Conservation (phyloP, 192 early-diverging fungal genomes). For the Spizellomyces sp. region DNA sequence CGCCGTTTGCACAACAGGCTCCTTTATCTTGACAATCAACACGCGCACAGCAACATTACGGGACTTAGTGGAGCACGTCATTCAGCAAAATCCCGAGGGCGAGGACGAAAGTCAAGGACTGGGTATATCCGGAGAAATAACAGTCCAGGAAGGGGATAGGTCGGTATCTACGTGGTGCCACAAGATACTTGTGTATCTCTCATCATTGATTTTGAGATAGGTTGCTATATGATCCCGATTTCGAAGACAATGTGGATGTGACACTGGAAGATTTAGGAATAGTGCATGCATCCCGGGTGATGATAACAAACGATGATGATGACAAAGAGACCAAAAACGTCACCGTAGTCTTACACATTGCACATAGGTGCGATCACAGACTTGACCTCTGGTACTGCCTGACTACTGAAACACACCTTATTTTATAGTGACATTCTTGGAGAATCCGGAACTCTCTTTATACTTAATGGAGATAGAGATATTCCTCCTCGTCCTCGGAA, state of each 20-base stretch:
- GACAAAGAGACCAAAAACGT: conserved; percentile 24
- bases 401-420: background rate
- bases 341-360: conserved; percentile 1
- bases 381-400: background rate
- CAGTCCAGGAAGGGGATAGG: conserved; percentile 70
- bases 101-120: conserved; percentile 41
- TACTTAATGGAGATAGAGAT: conserved; percentile 1
- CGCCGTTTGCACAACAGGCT: conserved; percentile 69
- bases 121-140: conserved; percentile 70
- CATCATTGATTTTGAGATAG: conserved; percentile 31
- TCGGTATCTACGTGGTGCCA: conserved; percentile 14
- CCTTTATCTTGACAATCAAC: conserved; percentile 65
- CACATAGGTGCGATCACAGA: conserved; percentile 13
- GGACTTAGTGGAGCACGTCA: conserved; percentile 62
- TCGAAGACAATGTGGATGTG: conserved; percentile 73
- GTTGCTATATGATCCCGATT: conserved; percentile 87
- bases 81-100: conserved; percentile 28
- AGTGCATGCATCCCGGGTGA: conserved; percentile 57
- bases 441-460: background rate
- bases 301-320: conserved; percentile 64
- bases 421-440: background rate
- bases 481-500: background rate
- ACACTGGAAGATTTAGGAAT: conserved; percentile 65
- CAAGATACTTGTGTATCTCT: background rate
- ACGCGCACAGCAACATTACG: conserved; percentile 62